Evolutionary conservation across 2,329 filamentous ascomycete species (phyloP), one percentile per base, ranked within the genome.

Genomic region (Teratosphaeria gauchensis): DNA sequence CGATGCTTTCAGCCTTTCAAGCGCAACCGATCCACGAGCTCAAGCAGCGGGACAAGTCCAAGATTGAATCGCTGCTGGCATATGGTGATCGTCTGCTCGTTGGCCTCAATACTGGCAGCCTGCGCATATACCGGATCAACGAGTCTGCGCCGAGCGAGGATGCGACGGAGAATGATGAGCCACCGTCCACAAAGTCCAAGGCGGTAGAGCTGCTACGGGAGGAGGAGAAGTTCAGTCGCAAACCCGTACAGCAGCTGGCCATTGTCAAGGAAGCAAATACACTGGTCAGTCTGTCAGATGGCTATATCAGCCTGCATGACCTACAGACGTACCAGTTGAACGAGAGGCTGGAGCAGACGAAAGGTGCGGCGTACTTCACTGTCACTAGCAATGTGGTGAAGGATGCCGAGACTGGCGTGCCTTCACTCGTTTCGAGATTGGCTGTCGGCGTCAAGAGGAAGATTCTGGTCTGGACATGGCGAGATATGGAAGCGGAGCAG

Each of bases 11-110:
- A 76, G 94, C 94, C 72, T 99, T 99, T 78, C 95, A 89, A 68
- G 92, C 94, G 78, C 89, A 90, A 71, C 89, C 92, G 64, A 92
- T 99, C 74, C 89, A 97, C 81, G 94, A 99, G 88, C 88, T 99
- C 70, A 92, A 89, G 78, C 86, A 86, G 75, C 87, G 90, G 75
- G 92, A 97, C 84, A 96, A 95, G 80, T 95, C 90, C 65, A 94
- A 88, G 80, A 96, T 99, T 76, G 94, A 99, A 77, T 94, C 90
- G 55, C 90, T 99, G 65, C 82, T 97, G 54, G 90, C 92, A 62
- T 90, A 96, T 76, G 91, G 92, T 71, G 94, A 99, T 72, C 86
- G 92, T 63, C 82, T 99, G 38, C 83, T 99, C 57, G 91, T 96
- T 59, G 94, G 94, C 58, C 81, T 99, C 63, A 96, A 90, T 75